Evolutionary conservation across 2,329 filamentous ascomycete species (phyloP).

Genomic region (Didymella lethalis): DNA sequence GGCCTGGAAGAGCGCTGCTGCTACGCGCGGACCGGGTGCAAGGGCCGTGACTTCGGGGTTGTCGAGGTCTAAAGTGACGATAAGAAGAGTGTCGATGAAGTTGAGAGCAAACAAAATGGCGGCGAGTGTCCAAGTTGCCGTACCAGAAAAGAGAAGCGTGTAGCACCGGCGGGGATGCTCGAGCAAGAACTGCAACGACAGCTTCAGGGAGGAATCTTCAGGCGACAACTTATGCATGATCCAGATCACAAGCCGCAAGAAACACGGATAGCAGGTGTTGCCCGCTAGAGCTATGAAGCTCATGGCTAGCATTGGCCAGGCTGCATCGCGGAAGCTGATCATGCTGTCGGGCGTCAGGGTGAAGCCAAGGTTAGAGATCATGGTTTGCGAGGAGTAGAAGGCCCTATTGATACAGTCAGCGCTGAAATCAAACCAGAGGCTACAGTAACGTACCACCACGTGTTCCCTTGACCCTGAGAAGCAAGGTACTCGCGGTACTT

Average conservation of each 20-base stretch:
- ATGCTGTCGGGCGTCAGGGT: conserved; percentile 66
- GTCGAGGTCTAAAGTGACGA: conserved; percentile 51
- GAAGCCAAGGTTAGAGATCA: conserved; percentile 61
- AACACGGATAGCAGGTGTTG: conserved; percentile 65
- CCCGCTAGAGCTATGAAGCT: conserved; percentile 60
- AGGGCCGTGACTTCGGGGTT: conserved; percentile 59
- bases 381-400: conserved; percentile 57
- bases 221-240: conserved; percentile 57
- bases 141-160: conserved; percentile 66
- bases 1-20: conserved; percentile 67
- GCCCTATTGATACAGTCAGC: conserved; percentile 14
- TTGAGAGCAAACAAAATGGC: conserved; percentile 61
- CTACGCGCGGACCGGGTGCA: conserved; percentile 56
- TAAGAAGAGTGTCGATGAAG: conserved; percentile 53
- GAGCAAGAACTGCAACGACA: conserved; percentile 64
- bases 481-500: conserved; percentile 58
- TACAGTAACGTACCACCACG: conserved; percentile 59
- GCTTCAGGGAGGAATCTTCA: conserved; percentile 45
- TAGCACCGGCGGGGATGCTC: conserved; percentile 69
- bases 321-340: conserved; percentile 61
- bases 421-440: not conserved
- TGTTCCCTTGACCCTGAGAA: conserved; percentile 52
- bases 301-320: conserved; percentile 58
- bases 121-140: conserved; percentile 65
- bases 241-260: conserved; percentile 67